Evolutionary conservation across 2,329 filamentous ascomycete genomes (phyloP), one percentile per base, ranked within the genome.

Genomic region (Trichoderma atroviride): DNA sequence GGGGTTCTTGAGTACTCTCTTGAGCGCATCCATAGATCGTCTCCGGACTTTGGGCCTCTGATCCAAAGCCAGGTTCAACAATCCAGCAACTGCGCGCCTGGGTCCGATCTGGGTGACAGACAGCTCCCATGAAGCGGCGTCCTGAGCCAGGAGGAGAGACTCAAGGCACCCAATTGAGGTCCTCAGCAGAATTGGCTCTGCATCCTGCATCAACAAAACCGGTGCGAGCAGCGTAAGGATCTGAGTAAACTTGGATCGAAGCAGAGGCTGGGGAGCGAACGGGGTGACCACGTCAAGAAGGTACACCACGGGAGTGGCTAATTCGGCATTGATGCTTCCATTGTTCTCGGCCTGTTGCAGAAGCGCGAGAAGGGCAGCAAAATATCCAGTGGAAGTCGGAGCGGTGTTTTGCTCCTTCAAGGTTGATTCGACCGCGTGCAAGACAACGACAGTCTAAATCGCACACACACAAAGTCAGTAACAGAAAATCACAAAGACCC

Each of bases 111-210:
- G 90, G 63, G 89, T 90, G 72, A 92, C 89, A 43, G 93, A 90
- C 50, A 97, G 87, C 73, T 94, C 92, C 96, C 96, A 99, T 74
- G 93, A 90, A 58, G 90, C 83, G 10, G 90, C 87, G 83, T 99
- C 94, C 81, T 99, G 96, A 3, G 93, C 94, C 24, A 96, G 81
- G 61, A 99, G 85, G 59, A 99, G 85, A n/a, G 93, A 93, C 81
- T 98, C 95, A 50, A 99, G 86, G 77, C 93, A 97, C 75, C 96
- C 96, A 76, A 98, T 96, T 13, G 94, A 96, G 0, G 94, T 91
- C 75, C 92, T 87, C 68, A 98, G 84, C 9, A 98, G 86, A 5
- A 94, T 92, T 7, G 96, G 93, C 81, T 97, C 95, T 71, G 93
- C 92, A 75, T 96, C 92, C 55, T 89, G 84, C 73, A 92, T 86